Evolutionary conservation across 83 land plant species (phyloP).

Genomic region (Diphasiastrum complanatum): DNA sequence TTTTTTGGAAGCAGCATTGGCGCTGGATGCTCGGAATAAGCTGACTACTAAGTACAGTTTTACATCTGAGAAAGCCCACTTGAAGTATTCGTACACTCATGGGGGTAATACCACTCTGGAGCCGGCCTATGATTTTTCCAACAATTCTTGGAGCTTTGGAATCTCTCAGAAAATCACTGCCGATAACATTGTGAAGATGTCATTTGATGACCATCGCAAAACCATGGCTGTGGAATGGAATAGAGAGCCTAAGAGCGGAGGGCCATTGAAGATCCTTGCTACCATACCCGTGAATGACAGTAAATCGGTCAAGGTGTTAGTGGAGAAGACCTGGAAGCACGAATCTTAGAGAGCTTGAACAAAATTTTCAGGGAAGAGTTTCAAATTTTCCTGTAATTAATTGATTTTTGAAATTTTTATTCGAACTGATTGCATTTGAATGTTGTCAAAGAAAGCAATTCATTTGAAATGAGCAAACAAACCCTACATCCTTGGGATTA

Average conservation of each 20-base stretch:
- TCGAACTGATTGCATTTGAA: too few species aligned
- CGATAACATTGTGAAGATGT: neutral
- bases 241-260: neutral
- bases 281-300: neutral
- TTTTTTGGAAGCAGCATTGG: neutral
- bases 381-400: too few species aligned
- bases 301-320: neutral
- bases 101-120: neutral
- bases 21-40: neutral
- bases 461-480: too few species aligned
- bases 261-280: neutral
- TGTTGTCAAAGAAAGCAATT: too few species aligned
- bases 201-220: neutral
- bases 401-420: too few species aligned
- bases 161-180: neutral
- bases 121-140: slow-evolving; percentile 7
- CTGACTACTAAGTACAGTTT: slow-evolving; percentile 6
- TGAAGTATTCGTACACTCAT: neutral
- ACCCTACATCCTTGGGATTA: too few species aligned
- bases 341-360: too few species aligned
- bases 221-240: neutral
- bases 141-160: neutral
- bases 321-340: slow-evolving; percentile 8
- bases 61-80: neutral
- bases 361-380: too few species aligned